phyloP scores from a whole-genome alignment of 345 rosid genomes.

The Melaleuca quinquenervia region DNA sequence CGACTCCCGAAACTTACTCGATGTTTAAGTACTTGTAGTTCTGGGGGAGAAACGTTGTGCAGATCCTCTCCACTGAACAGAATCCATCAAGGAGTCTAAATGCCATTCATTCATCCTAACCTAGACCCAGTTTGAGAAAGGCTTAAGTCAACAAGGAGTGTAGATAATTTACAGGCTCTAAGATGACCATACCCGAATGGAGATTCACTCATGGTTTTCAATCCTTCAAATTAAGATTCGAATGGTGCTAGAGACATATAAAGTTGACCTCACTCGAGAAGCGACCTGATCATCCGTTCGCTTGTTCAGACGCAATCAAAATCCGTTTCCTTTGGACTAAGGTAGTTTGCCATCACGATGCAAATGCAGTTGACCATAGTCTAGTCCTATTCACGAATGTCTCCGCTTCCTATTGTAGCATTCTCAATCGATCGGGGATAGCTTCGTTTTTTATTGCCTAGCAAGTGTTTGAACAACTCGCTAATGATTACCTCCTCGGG shows the following conservation, averaged over 20 bases:
- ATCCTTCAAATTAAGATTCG: neutral
- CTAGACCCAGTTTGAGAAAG: no score
- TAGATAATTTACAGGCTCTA: no score
- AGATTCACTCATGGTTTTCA: neutral
- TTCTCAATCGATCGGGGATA: neutral
- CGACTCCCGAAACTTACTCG: neutral
- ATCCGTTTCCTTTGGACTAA: no score
- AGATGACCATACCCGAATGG: neutral
- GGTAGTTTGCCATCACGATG: no score
- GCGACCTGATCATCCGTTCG: neutral
- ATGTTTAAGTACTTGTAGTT: neutral
- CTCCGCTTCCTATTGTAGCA: neutral
- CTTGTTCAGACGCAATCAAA: neutral
- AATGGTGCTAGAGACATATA: neutral
- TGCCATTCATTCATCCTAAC: no score
- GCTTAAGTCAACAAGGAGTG: no score
- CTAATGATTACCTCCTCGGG: conserved; percentile 61
- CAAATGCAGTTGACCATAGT: neutral
- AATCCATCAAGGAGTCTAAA: no score
- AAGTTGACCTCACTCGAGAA: neutral
- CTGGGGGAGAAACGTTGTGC: neutral
- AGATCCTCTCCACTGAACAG: no score
- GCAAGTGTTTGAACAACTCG: neutral
- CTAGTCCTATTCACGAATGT: neutral
- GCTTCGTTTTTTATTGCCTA: neutral